Evolutionary conservation across 2,329 filamentous ascomycete genomes (phyloP), one percentile per base, ranked within the genome.

Genomic region (Exophiala calicioides): DNA sequence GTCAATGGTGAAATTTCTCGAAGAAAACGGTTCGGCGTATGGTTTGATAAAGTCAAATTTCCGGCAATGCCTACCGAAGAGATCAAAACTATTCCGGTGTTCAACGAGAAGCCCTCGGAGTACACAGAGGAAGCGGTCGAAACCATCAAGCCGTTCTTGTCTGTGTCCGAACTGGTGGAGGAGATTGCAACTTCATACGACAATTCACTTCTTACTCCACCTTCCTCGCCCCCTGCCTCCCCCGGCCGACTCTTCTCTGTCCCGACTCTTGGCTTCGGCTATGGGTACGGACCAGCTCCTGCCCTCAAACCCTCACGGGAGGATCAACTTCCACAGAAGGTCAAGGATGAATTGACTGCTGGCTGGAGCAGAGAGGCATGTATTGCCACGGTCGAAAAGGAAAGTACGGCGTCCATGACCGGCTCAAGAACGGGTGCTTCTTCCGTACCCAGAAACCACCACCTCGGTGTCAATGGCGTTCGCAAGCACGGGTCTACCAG

Each of bases 361-460:
- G 80, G 87, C 36, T 96, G 91, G 91, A 85, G 82, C 29, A 83
- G 84, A 61, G 90, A 95, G 16, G 69, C 74, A 10, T 86, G 86
- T 23, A 71, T 93, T 41, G 79, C 83, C 8, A 75, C 80, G 27
- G 77, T 88, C 37, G 81, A 86, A 49, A 81, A 74, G 48, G 74
- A 86, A 44, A 79, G 76, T 38, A 83, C 83, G 58, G 79, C 80
- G 9, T 95, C 89, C 3, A 71, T 94, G 44, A 86, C 75, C 43
- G 89, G 88, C 16, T 94, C 89, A 2, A 82, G 80, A 53, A 76
- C 79, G 1, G 84, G 80, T n/a, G 51, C 48, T n/a, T 56, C 55
- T 6, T 61, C 62, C 3, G 52, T 55, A 8, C 57, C 52, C 12
- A 55, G 49, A 31, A 56, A 57, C 12, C 59, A 61, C 43, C 59